A percentile compares a stretch with the other conserved stretches of the same genome.
These are phyloP conservation scores for Dispira simplex DNA, from an alignment of 192 early-diverging fungal species.

Conservation along the genomic window DNA sequence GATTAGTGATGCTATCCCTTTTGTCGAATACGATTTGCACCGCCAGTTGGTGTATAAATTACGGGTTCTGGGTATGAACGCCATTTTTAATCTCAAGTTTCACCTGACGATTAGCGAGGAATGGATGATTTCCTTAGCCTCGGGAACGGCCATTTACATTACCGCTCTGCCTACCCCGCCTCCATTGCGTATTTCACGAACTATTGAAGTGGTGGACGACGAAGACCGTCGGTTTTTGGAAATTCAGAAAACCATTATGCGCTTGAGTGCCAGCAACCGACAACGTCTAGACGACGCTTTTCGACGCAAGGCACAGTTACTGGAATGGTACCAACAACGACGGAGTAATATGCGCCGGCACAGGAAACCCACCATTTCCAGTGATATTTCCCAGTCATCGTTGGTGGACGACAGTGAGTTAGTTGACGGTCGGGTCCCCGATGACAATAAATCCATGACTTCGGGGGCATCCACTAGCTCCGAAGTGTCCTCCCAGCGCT, in stretches of 20 bases:
- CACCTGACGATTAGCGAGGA: constrained; percentile 36
- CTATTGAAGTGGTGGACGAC: constrained; percentile 53
- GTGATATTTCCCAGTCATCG: too few relatives aligned
- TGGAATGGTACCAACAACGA: too few relatives aligned
- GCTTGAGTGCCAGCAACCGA: constrained; percentile 44
- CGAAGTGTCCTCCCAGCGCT: too few relatives aligned
- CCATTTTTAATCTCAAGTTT: constrained; percentile 49
- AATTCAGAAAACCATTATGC: constrained; percentile 51
- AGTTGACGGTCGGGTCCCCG: too few relatives aligned
- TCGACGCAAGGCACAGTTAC: constrained; percentile 14
- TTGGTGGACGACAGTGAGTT: too few relatives aligned
- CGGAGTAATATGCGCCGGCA: too few relatives aligned
- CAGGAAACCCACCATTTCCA: too few relatives aligned
- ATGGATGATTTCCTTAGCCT: constrained; percentile 44
- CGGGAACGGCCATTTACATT: constrained; percentile 54
- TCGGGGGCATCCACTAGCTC: too few relatives aligned
- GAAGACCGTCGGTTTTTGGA: constrained; percentile 52
- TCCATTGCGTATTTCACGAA: constrained; percentile 52
- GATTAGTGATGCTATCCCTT: constrained; percentile 65
- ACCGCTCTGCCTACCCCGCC: constrained; percentile 54
- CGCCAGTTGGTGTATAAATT: constrained; percentile 68
- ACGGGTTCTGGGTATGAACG: constrained; percentile 58
- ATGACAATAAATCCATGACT: too few relatives aligned
- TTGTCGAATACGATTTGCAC: constrained; percentile 71
- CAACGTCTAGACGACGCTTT: constrained; percentile 35